Evolutionary conservation across 2,329 filamentous ascomycete species (phyloP), one percentile per base, ranked within the genome.

Genomic region (Alternaria sp.): DNA sequence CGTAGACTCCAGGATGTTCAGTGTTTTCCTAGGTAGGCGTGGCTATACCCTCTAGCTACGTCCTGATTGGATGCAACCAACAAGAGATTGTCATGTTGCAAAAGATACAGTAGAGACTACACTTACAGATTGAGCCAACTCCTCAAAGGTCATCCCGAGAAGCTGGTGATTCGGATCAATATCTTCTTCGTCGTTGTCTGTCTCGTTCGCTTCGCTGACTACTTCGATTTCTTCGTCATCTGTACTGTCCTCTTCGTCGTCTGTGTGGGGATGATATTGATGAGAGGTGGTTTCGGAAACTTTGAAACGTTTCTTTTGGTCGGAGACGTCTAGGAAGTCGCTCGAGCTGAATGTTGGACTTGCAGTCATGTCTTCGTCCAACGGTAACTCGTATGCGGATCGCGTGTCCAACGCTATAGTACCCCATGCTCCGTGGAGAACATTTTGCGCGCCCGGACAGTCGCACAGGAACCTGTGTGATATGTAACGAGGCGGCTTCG

Each of bases 391-490:
- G 23, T 69, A 71, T 9, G 72, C 77, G 6, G 72, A 71, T 26
- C 63, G 46, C 6, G 73, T 69, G 46, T 79, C 72, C 7, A 79
- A 45, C 44, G 73, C 73, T 45, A 77, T 65, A 23, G 70, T 67
- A n/a, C 67, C 67, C 77, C 77, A 79, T 4, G 67, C 65, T 9
- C 67, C 75, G 49, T 77, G 76, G 12, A 59, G 47, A 13, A 58
- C 40, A 13, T 30, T 53, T 17, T 50, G 49, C 15, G 55, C 46
- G 40, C 36, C 55, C 3, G 52, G 26, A 43, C 73, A 75, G 26
- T 17, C 49, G 45, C 69, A 74, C 17, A 32, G 32, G 32, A 58
- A 58, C 1, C 59, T 56, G 21, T 49, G 47, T 2, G 25, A 8
- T 26, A 21, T 25, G 7, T 57, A 23, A 13, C 50, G 26, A 26